Evolutionary conservation across 2,329 filamentous ascomycete genomes (phyloP).

Genomic region (Neofusicoccum umdonicola): DNA sequence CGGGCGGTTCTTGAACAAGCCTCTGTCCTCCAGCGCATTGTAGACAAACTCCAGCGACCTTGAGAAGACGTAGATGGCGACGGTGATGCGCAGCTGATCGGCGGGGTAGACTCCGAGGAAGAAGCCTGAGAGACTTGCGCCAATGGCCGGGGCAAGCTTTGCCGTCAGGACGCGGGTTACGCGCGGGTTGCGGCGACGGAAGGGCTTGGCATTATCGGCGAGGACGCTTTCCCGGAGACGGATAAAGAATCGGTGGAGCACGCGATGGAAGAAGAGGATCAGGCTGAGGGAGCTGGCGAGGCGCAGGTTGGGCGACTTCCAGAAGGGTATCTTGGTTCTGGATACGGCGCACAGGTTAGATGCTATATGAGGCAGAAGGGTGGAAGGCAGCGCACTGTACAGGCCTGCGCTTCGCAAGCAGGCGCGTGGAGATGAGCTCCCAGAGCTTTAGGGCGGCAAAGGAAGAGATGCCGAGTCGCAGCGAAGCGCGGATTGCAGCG

Average conservation of each 20-base stretch:
- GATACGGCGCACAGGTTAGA: background rate
- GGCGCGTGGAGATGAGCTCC: constrained; percentile 39
- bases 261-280: constrained; percentile 82
- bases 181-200: constrained; percentile 77
- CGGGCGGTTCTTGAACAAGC: constrained; percentile 64
- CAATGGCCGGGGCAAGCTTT: constrained; percentile 80
- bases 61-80: constrained; percentile 79
- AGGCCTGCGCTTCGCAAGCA: constrained; percentile 33
- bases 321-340: constrained; percentile 35
- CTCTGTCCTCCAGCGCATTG: constrained; percentile 74
- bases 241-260: constrained; percentile 86
- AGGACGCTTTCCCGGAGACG: constrained; percentile 76
- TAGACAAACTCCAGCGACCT: constrained; percentile 82
- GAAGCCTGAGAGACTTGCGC: constrained; percentile 81
- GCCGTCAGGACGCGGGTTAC: constrained; percentile 75
- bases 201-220: constrained; percentile 74
- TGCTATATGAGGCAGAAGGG: too few species aligned
- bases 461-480: constrained; percentile 44
- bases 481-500: constrained; percentile 45
- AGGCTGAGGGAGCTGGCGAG: constrained; percentile 80
- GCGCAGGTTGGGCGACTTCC: constrained; percentile 66
- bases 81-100: constrained; percentile 70
- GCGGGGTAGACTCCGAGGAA: constrained; percentile 74
- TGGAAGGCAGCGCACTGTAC: constrained; percentile 20
- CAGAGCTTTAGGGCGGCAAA: constrained; percentile 48